Conservation (phyloP, 768 basidiomycete species). For the Artomyces pyxidatus region DNA sequence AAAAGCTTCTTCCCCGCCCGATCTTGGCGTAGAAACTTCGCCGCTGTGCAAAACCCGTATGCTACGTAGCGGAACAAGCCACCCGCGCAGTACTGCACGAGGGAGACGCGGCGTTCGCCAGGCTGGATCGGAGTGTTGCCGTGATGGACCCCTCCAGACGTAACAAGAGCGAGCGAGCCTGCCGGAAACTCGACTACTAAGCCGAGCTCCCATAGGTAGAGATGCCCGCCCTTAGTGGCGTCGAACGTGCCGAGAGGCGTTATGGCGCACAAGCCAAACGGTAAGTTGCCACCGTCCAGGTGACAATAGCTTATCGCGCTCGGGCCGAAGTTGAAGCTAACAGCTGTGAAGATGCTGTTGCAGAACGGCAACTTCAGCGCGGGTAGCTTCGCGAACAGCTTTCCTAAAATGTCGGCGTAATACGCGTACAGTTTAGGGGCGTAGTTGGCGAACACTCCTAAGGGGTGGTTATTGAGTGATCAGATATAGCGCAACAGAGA, state of each 20-base stretch:
- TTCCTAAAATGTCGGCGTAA: not conserved
- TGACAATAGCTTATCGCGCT: not conserved
- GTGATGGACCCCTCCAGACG: constrained; percentile 9
- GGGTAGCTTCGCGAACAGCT: not conserved
- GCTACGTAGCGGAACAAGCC: constrained; percentile 11
- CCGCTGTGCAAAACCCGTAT: constrained; percentile 1
- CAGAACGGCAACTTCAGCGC: not conserved
- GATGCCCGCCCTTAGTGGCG: constrained; percentile 4
- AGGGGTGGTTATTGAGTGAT: not conserved
- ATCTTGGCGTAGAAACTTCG: not conserved
- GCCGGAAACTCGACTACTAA: constrained; percentile 12
- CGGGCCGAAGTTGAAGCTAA: constrained; percentile 13
- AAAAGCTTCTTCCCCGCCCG: not conserved
- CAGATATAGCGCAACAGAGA: not conserved
- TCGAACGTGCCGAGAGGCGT: constrained; percentile 8
- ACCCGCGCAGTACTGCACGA: constrained; percentile 16
- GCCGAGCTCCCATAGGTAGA: constrained; percentile 7
- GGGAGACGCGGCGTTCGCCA: constrained; percentile 2
- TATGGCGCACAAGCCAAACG: constrained; percentile 7
- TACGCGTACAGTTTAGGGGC: constrained; percentile 2
- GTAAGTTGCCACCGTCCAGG: not conserved
- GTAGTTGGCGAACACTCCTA: constrained; percentile 4
- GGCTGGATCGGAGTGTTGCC: constrained; percentile 10
- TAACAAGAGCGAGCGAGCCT: constrained; percentile 9
- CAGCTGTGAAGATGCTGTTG: constrained; percentile 7